Evolutionary conservation across 805 yeast species (phyloP).

Genomic region (Wickerhamiella lipophila): DNA sequence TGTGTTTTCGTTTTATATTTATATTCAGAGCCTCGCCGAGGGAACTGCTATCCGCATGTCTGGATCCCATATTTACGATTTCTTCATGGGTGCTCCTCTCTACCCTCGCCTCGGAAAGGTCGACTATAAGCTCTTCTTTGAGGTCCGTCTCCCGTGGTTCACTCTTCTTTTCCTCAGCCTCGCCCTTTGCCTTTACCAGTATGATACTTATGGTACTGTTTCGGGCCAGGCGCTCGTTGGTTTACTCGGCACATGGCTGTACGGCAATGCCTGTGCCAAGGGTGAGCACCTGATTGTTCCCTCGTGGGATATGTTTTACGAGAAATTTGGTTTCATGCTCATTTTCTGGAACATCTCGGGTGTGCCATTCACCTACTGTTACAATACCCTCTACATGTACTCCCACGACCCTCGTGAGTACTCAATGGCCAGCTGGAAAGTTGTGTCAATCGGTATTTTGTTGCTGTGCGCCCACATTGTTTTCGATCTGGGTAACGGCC

Average conservation of each 20-base stretch:
- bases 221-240: constrained; percentile 64
- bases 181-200: constrained; percentile 66
- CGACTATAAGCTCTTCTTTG: constrained; percentile 94
- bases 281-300: constrained; percentile 97
- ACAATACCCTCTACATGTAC: constrained; percentile 71
- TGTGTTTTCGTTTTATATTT: constrained; percentile 52
- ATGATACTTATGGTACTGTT: constrained; percentile 66
- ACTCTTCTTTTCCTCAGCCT: constrained; percentile 65
- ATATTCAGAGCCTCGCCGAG: constrained; percentile 50
- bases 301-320: constrained; percentile 99
- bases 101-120: constrained; percentile 89
- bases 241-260: constrained; percentile 78
- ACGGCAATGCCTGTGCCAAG: constrained; percentile 93
- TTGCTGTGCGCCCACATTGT: constrained; percentile 69
- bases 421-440: constrained; percentile 53
- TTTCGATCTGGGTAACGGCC: constrained; percentile 91
- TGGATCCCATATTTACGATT: constrained; percentile 78
- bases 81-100: constrained; percentile 95
- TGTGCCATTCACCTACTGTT: constrained; percentile 96
- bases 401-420: constrained; percentile 79
- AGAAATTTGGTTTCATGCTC: constrained; percentile 97
- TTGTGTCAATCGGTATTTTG: constrained; percentile 40
- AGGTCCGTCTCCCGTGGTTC: constrained; percentile 95
- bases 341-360: constrained; percentile 99
- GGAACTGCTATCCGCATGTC: constrained; percentile 83